A percentile compares a stretch with the other conserved stretches of the same genome.
phyloP scores from a whole-genome alignment of 2,329 filamentous ascomycete species.

The Neonectria neomacrospora region DNA sequence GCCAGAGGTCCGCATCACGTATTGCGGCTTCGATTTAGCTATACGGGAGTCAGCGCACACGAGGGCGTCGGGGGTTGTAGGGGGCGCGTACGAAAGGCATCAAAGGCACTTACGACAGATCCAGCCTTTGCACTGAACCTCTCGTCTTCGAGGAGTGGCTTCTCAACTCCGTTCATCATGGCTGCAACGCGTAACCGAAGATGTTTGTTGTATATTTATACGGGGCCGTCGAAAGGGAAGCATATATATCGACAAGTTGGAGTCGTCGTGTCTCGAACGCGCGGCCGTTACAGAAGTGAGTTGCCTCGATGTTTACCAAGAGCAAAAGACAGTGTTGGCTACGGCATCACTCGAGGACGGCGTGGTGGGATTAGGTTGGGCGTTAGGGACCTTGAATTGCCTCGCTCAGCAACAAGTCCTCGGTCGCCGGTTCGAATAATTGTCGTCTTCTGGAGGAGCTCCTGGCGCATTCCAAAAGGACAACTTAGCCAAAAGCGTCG shows the following conservation, averaged over 20 bases:
- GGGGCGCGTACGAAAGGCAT: conserved; percentile 86
- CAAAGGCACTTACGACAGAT: conserved; percentile 83
- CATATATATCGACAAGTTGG: conserved; percentile 25
- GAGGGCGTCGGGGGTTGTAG: neutral
- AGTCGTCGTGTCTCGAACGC: conserved; percentile 25
- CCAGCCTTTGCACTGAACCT: conserved; percentile 78
- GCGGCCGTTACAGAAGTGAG: conserved; percentile 19
- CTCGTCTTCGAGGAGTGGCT: conserved; percentile 76
- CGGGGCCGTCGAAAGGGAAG: conserved; percentile 10
- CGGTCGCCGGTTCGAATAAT: conserved; percentile 10
- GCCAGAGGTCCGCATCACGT: conserved; percentile 83
- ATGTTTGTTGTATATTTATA: conserved; percentile 31
- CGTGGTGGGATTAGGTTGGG: conserved; percentile 3
- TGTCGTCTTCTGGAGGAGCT: conserved; percentile 31
- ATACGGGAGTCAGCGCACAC: conserved; percentile 32
- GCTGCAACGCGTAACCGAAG: conserved; percentile 20
- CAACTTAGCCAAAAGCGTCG: conserved; percentile 44
- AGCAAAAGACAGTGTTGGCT: conserved; percentile 32
- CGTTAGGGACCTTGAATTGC: conserved; percentile 22
- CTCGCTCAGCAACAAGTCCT: conserved; percentile 13
- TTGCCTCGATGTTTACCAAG: conserved; percentile 34
- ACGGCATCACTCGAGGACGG: conserved; percentile 37
- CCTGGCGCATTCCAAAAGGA: conserved; percentile 42
- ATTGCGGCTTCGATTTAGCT: conserved; percentile 97
- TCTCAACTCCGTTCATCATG: conserved; percentile 82